A percentile compares a stretch with the other conserved stretches of the same genome.
Evolutionary conservation across 2,329 filamentous ascomycete species (phyloP).

Genomic region (Colletotrichum sp.): DNA sequence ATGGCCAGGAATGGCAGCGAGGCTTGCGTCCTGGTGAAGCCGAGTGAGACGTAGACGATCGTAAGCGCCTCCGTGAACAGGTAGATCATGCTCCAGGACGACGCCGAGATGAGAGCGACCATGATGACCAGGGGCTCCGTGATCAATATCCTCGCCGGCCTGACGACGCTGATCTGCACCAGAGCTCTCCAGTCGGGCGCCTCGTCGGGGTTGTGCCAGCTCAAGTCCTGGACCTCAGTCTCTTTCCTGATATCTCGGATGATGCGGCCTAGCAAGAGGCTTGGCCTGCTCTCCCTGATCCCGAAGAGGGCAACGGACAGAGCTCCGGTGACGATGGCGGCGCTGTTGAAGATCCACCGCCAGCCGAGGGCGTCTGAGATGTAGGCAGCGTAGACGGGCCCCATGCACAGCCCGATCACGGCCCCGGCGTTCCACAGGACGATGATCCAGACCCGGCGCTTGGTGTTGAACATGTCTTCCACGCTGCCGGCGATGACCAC

Average conservation of each 20-base stretch:
- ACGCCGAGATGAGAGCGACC: constrained; percentile 45
- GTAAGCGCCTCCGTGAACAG: constrained; percentile 50
- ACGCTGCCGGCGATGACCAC: constrained; percentile 52
- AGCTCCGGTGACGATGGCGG: constrained; percentile 40
- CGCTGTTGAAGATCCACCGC: constrained; percentile 51
- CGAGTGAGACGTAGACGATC: constrained; percentile 40
- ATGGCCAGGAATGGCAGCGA: constrained; percentile 46
- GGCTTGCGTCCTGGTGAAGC: constrained; percentile 35
- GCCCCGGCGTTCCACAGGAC: constrained; percentile 48
- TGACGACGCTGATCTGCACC: constrained; percentile 39
- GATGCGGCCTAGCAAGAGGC: constrained; percentile 37
- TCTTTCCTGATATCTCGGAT: constrained; percentile 17
- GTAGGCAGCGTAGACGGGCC: constrained; percentile 48
- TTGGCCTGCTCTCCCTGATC: constrained; percentile 50
- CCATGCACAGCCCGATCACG: constrained; percentile 46
- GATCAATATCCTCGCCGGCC: constrained; percentile 46
- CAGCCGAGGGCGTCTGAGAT: constrained; percentile 41
- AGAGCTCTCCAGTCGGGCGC: constrained; percentile 41
- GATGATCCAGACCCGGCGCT: constrained; percentile 50
- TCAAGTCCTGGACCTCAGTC: constrained; percentile 18
- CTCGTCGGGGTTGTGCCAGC: constrained; percentile 41
- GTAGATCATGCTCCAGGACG: constrained; percentile 51
- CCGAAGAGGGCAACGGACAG: constrained; percentile 37
- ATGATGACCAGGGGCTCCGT: constrained; percentile 52
- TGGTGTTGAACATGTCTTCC: constrained; percentile 53